These are phyloP conservation scores for Tricholoma flavovirens DNA, from an alignment of 768 basidiomycete genomes.

Conservation along the genomic window DNA sequence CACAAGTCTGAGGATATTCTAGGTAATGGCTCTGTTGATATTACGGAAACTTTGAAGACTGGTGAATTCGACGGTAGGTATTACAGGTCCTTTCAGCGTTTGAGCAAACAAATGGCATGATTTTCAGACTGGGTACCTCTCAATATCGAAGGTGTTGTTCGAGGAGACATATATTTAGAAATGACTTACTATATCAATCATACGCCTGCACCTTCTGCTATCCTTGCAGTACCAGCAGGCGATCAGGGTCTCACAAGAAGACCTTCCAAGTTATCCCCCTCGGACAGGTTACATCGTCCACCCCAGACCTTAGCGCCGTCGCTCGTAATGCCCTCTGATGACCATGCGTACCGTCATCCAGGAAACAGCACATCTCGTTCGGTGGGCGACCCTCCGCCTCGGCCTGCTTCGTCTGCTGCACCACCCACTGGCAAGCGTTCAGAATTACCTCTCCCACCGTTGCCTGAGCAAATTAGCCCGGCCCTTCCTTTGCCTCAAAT, in stretches of 20 bases:
- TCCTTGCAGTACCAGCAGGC: constrained; percentile 22
- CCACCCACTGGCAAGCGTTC: constrained; percentile 14
- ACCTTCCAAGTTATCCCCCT: constrained; percentile 47
- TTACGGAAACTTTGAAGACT: constrained; percentile 70
- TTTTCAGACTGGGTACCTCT: constrained; percentile 31
- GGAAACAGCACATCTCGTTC: constrained; percentile 1
- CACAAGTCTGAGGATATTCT: constrained; percentile 65
- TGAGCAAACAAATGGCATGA: not conserved
- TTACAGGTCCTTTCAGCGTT: not conserved
- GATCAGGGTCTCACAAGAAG: constrained; percentile 31
- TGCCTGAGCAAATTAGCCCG: constrained; percentile 24
- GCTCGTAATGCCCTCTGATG: constrained; percentile 8
- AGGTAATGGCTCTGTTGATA: constrained; percentile 71
- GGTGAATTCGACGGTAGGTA: constrained; percentile 91
- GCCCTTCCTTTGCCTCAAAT: constrained; percentile 15
- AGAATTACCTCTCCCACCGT: constrained; percentile 34
- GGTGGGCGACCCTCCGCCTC: not conserved
- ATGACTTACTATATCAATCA: constrained; percentile 91
- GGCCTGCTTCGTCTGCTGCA: constrained; percentile 16
- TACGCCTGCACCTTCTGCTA: constrained; percentile 41
- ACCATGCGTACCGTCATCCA: constrained; percentile 4
- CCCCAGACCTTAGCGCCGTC: constrained; percentile 16
- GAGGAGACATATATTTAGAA: constrained; percentile 87
- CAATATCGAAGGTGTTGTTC: constrained; percentile 43
- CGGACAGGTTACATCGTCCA: constrained; percentile 48